Evolutionary conservation across 2,329 filamentous ascomycete species (phyloP).

Genomic region (Akanthomyces muscarius): DNA sequence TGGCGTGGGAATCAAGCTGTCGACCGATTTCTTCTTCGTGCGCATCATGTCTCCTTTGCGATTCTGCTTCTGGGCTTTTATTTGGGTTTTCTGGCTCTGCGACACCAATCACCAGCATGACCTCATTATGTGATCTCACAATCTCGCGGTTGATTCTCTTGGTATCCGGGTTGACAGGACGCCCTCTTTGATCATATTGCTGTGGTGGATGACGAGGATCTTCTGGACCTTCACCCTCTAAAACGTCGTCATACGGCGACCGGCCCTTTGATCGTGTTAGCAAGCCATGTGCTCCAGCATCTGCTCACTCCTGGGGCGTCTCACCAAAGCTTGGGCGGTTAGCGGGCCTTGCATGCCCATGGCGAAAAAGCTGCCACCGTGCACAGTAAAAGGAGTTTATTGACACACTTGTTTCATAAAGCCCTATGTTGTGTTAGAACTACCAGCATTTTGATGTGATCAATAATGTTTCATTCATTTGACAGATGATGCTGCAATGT

Average conservation of each 20-base stretch:
- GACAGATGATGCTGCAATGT: conserved; percentile 3
- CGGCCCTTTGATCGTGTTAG: conserved; percentile 42
- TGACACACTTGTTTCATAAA: background rate
- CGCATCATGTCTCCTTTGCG: conserved; percentile 39
- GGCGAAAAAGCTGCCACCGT: background rate
- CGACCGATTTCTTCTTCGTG: conserved; percentile 47
- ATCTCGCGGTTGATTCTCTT: conserved; percentile 53
- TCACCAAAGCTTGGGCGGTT: conserved; percentile 54
- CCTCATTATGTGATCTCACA: conserved; percentile 58
- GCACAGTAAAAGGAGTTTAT: background rate
- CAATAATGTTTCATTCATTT: conserved; percentile 13
- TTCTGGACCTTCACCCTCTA: conserved; percentile 41
- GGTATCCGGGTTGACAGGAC: conserved; percentile 52
- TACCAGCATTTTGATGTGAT: conserved; percentile 12
- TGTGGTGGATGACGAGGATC: conserved; percentile 33
- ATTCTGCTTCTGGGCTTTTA: conserved; percentile 37
- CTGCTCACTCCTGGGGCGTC: conserved; percentile 20
- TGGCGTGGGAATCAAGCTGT: conserved; percentile 33
- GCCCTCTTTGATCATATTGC: conserved; percentile 52
- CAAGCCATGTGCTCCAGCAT: background rate
- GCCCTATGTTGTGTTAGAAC: background rate
- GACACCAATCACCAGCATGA: conserved; percentile 60
- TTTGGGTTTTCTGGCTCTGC: conserved; percentile 52
- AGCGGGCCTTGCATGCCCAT: conserved; percentile 56
- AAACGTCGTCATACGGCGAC: conserved; percentile 57